Evolutionary conservation across 169 alveolate genomes (phyloP), one percentile per base, ranked within the genome.

Genomic region (Plasmodium cynomolgi): DNA sequence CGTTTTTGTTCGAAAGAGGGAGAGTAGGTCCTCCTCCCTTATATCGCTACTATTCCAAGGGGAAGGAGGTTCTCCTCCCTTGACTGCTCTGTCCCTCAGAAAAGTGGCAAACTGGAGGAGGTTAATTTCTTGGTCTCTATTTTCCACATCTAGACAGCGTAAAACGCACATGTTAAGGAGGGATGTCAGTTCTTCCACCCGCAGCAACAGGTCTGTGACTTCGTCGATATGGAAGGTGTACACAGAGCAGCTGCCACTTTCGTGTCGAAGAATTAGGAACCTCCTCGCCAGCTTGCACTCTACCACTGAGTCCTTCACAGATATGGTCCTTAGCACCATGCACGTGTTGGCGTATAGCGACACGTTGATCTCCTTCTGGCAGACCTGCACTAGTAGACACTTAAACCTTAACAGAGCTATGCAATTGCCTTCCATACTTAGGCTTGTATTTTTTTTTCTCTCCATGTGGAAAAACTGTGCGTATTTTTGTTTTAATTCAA

Each of bases 281-380:
- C 15, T 26, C 7, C 81, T 47, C 20, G 74, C 44, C 37, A 86
- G 39, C 81, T 62, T 77, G 33, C 88, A 71, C 11, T 79, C 62
- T 37, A 33, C 62, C 13, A 86, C 23, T 20, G 23, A 11, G 31
- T 77, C 8, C 3, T 77, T 6, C 23, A 86, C 0, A 54, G 0
- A 4, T 1, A 86, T 34, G 1, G n/a, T 31, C 29, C 81, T 54
- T 11, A 86, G n/a, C 34, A 75, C 37, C 5, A 86, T 77, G 71
- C 68, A 86, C n/a, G 93, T 86, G 68, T 86, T 86, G n/a, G 68
- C 20, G 47, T 77, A 5, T 15, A 20, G 81, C 13, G 44, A 77
- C 26, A 75, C 23, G 47, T 86, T 75, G 39, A 86, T 86, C 68
- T 86, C 83, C 26, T 86, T 23, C 58, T 56, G 44, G 31, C 93